phyloP scores from a whole-genome alignment of 2,329 filamentous ascomycete genomes.

The Arthrobotrys musiformis region DNA sequence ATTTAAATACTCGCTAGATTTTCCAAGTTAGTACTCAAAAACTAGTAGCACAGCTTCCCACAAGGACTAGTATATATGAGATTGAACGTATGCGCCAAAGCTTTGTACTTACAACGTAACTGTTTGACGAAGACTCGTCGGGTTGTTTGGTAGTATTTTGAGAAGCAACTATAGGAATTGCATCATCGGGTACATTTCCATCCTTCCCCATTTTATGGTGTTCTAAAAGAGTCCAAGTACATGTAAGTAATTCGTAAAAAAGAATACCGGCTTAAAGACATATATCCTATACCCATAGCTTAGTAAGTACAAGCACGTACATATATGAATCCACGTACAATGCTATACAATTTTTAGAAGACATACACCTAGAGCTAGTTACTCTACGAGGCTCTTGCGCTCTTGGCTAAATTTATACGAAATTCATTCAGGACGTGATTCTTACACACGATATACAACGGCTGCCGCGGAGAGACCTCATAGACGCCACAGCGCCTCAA shows the following conservation, averaged over 20 bases:
- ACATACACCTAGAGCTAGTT: too few relatives aligned
- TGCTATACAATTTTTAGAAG: too few relatives aligned
- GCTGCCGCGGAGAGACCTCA: slow-evolving; percentile 1
- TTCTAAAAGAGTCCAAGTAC: not conserved
- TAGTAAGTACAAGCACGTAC: not conserved
- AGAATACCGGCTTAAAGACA: too few relatives aligned
- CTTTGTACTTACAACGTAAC: slow-evolving; percentile 27
- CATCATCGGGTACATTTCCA: not conserved
- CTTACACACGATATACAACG: not conserved
- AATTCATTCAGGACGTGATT: not conserved
- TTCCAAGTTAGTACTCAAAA: too few relatives aligned
- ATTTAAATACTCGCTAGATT: slow-evolving; percentile 18
- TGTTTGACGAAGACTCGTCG: slow-evolving; percentile 7
- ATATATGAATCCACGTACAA: too few relatives aligned
- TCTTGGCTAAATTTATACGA: slow-evolving; percentile 13
- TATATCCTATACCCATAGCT: not conserved
- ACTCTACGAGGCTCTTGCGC: not conserved
- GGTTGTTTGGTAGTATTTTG: not conserved
- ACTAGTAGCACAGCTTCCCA: too few relatives aligned
- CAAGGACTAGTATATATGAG: too few relatives aligned
- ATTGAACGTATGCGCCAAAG: not conserved
- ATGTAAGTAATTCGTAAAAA: too few relatives aligned
- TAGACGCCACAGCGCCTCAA: not conserved
- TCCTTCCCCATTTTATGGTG: slow-evolving; percentile 4
- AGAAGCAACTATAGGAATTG: not conserved